Conservation (phyloP, 2,329 filamentous ascomycete genomes). For the Arthrinium puccinioides region DNA sequence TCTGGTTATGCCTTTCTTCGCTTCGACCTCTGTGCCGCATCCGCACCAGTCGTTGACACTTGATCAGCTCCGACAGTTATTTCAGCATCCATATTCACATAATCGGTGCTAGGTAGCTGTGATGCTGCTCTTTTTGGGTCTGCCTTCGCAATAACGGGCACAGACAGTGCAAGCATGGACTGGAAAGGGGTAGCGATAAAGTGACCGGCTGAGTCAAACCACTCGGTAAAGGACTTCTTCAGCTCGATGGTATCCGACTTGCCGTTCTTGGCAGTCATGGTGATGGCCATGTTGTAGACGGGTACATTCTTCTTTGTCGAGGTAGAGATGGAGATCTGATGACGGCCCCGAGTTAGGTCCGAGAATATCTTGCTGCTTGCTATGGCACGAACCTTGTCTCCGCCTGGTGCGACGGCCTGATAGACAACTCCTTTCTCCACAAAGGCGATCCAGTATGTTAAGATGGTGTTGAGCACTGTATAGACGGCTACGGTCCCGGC, state of each 20-base stretch:
- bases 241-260: constrained; percentile 43
- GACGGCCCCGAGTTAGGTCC: too few species aligned
- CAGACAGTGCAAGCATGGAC: constrained; percentile 62
- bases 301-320: constrained; percentile 73
- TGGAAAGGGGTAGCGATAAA: constrained; percentile 74
- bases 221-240: constrained; percentile 59
- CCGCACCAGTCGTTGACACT: too few species aligned
- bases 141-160: constrained; percentile 57
- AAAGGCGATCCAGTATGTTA: constrained; percentile 77
- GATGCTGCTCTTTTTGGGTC: constrained; percentile 48
- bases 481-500: constrained; percentile 73
- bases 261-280: constrained; percentile 25
- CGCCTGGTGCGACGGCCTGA: constrained; percentile 58
- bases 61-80: too few species aligned
- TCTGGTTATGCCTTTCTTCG: constrained; percentile 24
- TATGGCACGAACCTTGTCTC: constrained; percentile 33
- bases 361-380: too few species aligned
- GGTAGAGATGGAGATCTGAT: constrained; percentile 65
- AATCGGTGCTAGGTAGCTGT: constrained; percentile 10
- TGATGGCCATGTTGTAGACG: constrained; percentile 64
- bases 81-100: constrained; percentile 39
- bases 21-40: constrained; percentile 20
- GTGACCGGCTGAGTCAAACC: constrained; percentile 67
- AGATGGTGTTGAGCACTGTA: constrained; percentile 65
- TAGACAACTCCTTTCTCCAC: constrained; percentile 82